Percentiles rank a stretch among this genome's conserved stretches.
Conservation (phyloP, 2,329 filamentous ascomycete genomes). For the Pseudogymnoascus sp. region DNA sequence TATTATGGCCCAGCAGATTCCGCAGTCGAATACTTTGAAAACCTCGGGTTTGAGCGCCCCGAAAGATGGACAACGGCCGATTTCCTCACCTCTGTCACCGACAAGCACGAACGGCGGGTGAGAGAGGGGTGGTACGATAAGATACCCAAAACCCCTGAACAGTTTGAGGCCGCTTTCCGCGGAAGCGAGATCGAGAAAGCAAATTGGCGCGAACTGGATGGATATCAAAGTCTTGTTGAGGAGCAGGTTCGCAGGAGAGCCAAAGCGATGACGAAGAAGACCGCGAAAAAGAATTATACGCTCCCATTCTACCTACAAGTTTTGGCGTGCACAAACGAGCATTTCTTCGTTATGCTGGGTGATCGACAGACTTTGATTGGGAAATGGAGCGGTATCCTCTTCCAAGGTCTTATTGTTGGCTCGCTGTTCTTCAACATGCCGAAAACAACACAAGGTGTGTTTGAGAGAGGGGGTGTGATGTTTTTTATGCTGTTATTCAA, state of each 20-base stretch:
- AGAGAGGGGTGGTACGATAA: conserved; percentile 51
- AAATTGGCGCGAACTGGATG: conserved; percentile 42
- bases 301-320: conserved; percentile 45
- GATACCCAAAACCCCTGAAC: conserved; percentile 51
- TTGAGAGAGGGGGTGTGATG: conserved; percentile 53
- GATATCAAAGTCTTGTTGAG: conserved; percentile 41
- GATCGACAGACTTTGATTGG: conserved; percentile 30
- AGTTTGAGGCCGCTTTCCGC: conserved; percentile 48
- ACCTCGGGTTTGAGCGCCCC: conserved; percentile 54
- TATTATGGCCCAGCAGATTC: conserved; percentile 57
- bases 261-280: conserved; percentile 30
- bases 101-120: conserved; percentile 64
- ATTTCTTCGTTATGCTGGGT: conserved; percentile 31
- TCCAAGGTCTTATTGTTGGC: conserved; percentile 31
- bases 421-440: conserved; percentile 48
- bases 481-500: conserved; percentile 60
- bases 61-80: conserved; percentile 63
- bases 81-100: conserved; percentile 70
- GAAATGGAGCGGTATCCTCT: conserved; percentile 31
- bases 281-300: conserved; percentile 45
- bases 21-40: conserved; percentile 58
- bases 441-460: conserved; percentile 46
- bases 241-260: conserved; percentile 34
- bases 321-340: conserved; percentile 37
- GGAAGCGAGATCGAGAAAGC: conserved; percentile 39